A percentile compares a stretch with the other conserved stretches of the same genome.
Conservation (phyloP, 78 protist species). For the Planoprotostelium fungivorum region DNA sequence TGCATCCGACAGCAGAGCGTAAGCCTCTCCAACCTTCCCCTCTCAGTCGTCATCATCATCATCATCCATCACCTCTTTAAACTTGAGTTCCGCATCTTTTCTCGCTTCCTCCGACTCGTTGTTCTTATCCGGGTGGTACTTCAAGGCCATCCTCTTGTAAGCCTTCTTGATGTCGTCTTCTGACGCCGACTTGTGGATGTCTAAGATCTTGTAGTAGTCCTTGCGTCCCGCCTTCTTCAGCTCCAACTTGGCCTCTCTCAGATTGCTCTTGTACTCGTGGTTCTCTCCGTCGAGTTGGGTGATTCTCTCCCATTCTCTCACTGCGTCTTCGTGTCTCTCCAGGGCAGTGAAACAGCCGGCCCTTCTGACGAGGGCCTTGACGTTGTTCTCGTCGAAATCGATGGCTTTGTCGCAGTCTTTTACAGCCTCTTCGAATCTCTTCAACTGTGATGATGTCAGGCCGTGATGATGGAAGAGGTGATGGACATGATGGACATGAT, state of each 20-base stretch:
- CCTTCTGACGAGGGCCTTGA: slow-evolving; percentile 51
- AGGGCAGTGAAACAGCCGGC: slow-evolving; percentile 28
- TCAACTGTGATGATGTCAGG: slow-evolving; percentile 22
- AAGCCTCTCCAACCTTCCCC: slow-evolving; percentile 66
- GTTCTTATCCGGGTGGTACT: slow-evolving; percentile 73
- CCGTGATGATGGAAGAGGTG: background rate
- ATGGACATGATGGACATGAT: background rate
- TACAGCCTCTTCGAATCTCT: slow-evolving; percentile 45
- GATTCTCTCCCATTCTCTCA: slow-evolving; percentile 51
- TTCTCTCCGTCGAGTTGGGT: slow-evolving; percentile 28
- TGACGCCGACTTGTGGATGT: slow-evolving; percentile 40
- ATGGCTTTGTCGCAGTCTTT: slow-evolving; percentile 46
- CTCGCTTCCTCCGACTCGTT: slow-evolving; percentile 29
- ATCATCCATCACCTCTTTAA: slow-evolving; percentile 66
- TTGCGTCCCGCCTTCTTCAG: slow-evolving; percentile 46
- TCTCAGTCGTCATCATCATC: no score
- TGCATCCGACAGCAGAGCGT: slow-evolving; percentile 54
- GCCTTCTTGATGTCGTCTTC: slow-evolving; percentile 71
- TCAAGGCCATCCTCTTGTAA: slow-evolving; percentile 68
- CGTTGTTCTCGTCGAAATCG: slow-evolving; percentile 46
- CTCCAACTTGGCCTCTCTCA: slow-evolving; percentile 51
- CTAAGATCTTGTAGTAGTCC: slow-evolving; percentile 72
- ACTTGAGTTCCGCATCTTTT: slow-evolving; percentile 52
- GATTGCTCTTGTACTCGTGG: slow-evolving; percentile 8
- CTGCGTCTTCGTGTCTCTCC: slow-evolving; percentile 63